These are phyloP conservation scores for Cystofilobasidium macerans DNA, from an alignment of 768 basidiomycete species.

Conservation along the genomic window DNA sequence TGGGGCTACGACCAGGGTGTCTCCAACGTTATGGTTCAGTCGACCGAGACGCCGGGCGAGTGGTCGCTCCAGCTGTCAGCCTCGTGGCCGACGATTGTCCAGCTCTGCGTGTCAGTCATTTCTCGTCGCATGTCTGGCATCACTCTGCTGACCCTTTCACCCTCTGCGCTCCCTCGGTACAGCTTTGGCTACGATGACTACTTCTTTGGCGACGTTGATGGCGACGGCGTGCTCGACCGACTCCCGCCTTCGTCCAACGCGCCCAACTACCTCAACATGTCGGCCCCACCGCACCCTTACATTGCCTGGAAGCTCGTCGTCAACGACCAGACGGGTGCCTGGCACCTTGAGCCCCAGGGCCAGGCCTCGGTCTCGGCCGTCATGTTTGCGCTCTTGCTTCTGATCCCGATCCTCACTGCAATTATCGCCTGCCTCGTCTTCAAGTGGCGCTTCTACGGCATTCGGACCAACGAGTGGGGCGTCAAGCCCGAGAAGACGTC, in stretches of 20 bases:
- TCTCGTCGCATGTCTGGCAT: no score
- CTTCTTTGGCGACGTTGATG: conserved; percentile 83
- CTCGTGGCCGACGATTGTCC: conserved; percentile 76
- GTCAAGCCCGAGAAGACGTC: conserved; percentile 52
- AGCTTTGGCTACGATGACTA: conserved; percentile 80
- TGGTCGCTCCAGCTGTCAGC: conserved; percentile 88
- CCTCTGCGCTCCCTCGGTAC: no score
- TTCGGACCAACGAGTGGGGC: conserved; percentile 86
- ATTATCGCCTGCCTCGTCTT: conserved; percentile 71
- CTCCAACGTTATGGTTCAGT: conserved; percentile 54
- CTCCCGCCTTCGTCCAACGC: conserved; percentile 73
- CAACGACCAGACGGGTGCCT: conserved; percentile 63
- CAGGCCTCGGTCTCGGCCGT: conserved; percentile 67
- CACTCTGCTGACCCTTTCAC: no score
- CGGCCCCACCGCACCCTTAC: conserved; percentile 76
- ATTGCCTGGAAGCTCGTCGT: conserved; percentile 76
- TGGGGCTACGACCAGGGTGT: conserved; percentile 89
- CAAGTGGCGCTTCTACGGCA: conserved; percentile 94
- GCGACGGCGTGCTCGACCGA: conserved; percentile 77
- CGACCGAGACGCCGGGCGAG: conserved; percentile 45
- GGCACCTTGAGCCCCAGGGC: conserved; percentile 72
- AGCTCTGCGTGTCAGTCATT: conserved; percentile 90
- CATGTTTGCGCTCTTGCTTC: conserved; percentile 71
- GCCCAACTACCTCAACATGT: conserved; percentile 81
- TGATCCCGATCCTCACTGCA: conserved; percentile 76